These are phyloP conservation scores for Leavenworthia alabamica DNA, from an alignment of 345 rosid genomes.

Conservation along the genomic window DNA sequence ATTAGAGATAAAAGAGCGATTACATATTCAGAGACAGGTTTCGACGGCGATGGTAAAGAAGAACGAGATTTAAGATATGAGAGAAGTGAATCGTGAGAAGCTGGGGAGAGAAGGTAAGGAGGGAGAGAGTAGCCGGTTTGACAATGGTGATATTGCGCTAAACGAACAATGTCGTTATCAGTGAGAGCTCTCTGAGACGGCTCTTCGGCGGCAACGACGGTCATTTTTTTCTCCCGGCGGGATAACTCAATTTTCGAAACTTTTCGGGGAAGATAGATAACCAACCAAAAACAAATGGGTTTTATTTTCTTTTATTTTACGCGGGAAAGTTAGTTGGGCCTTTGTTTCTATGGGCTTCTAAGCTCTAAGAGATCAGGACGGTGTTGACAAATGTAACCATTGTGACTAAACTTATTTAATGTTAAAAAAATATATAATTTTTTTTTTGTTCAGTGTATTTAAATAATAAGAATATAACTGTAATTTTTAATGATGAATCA, in stretches of 20 bases:
- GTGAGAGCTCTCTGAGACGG: constrained; percentile 30
- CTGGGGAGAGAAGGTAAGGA: constrained; percentile 42
- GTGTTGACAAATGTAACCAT: background rate
- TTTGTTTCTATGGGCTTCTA: background rate
- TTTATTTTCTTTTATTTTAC: constrained; percentile 12
- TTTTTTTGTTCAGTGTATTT: too few relatives aligned
- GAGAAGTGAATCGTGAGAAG: constrained; percentile 44
- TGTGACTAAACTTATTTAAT: too few relatives aligned
- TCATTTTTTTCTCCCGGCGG: constrained; percentile 24
- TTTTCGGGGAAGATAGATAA: background rate
- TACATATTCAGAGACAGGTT: constrained; percentile 50
- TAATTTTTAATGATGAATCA: background rate
- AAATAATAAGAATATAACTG: too few relatives aligned
- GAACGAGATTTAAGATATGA: constrained; percentile 52
- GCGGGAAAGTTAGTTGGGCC: constrained; percentile 17
- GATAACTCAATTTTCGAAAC: background rate
- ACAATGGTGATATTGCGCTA: constrained; percentile 43
- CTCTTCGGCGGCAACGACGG: constrained; percentile 16
- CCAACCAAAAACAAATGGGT: background rate
- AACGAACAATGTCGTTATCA: constrained; percentile 48
- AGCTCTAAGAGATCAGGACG: background rate
- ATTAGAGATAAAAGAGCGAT: constrained; percentile 57
- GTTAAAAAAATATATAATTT: too few relatives aligned
- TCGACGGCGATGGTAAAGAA: constrained; percentile 46
- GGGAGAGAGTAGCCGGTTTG: constrained; percentile 37